These are phyloP conservation scores for Podospora didyma DNA, from an alignment of 495 filamentous ascomycete genomes.

Conservation along the genomic window DNA sequence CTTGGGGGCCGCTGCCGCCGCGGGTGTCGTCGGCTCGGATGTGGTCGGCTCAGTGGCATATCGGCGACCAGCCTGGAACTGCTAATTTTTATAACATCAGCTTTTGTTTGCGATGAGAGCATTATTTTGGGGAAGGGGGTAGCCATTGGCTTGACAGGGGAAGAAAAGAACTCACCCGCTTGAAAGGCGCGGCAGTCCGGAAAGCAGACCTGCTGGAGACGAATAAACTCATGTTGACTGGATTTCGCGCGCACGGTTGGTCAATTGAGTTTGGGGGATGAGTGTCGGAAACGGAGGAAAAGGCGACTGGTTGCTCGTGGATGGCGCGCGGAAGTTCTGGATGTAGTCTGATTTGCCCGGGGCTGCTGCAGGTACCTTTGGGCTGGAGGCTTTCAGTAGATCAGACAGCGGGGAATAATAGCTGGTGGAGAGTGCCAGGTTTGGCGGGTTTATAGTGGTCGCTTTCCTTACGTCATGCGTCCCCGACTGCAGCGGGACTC, in stretches of 20 bases:
- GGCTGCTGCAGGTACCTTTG: background rate
- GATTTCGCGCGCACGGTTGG: background rate
- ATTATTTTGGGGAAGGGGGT: no score
- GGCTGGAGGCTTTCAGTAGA: background rate
- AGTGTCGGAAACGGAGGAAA: background rate
- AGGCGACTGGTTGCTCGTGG: no score
- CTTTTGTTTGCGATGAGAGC: no score
- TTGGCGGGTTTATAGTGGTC: background rate
- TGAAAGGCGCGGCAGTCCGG: constrained; percentile 25
- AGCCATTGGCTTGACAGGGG: no score
- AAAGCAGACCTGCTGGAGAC: constrained; percentile 30
- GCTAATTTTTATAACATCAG: no score
- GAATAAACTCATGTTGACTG: constrained; percentile 27
- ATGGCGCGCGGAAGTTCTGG: background rate
- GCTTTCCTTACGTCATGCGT: background rate
- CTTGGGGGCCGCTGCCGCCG: constrained; percentile 20
- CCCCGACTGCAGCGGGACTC: background rate
- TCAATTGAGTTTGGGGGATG: background rate
- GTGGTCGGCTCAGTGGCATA: constrained; percentile 50
- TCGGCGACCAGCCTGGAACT: constrained; percentile 30
- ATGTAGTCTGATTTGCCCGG: background rate
- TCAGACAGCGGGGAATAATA: background rate
- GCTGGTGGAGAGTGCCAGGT: background rate
- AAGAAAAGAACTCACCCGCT: constrained; percentile 23
- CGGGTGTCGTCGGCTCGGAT: background rate